Percentiles rank a stretch among this genome's conserved stretches.
Conservation (phyloP, 116 monocot genomes). For the Zostera marina region DNA sequence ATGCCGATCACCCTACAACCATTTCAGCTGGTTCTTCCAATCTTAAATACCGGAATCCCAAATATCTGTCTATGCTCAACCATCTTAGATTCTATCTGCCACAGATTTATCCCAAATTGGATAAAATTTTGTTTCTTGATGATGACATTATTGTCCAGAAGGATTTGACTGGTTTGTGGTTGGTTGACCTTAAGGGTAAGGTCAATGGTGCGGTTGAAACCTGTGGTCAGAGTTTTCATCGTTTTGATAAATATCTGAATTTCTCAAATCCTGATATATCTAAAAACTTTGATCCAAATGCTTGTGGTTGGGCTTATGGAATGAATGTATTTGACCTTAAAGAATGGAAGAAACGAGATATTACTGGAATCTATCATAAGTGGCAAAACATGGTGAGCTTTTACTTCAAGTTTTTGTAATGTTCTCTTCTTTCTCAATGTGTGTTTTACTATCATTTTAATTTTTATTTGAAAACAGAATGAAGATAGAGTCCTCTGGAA, state of each 20-base stretch:
- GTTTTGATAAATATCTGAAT: constrained; percentile 70
- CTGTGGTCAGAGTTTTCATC: constrained; percentile 66
- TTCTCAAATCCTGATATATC: constrained; percentile 69
- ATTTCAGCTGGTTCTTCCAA: constrained; percentile 82
- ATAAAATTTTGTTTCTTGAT: constrained; percentile 88
- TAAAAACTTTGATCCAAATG: constrained; percentile 56
- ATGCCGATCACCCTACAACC: constrained; percentile 56
- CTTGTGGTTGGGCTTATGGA: constrained; percentile 80
- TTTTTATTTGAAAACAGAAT: constrained; percentile 30
- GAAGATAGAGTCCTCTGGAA: constrained; percentile 90
- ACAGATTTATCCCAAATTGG: constrained; percentile 80
- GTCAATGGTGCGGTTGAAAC: constrained; percentile 79
- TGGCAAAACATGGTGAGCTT: constrained; percentile 62
- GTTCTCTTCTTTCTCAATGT: background rate
- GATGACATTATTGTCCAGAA: constrained; percentile 73
- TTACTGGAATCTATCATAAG: constrained; percentile 63
- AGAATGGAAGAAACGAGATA: constrained; percentile 63
- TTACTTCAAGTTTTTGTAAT: background rate
- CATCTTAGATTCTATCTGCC: constrained; percentile 92
- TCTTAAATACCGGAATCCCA: constrained; percentile 86
- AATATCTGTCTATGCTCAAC: constrained; percentile 91
- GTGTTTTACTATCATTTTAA: background rate
- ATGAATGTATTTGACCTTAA: constrained; percentile 77
- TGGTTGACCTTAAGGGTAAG: constrained; percentile 54
- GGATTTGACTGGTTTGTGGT: constrained; percentile 55